Evolutionary conservation across 208 protist genomes (phyloP), one percentile per base, ranked within the genome.

Genomic region (Trypanosoma platydactyli): DNA sequence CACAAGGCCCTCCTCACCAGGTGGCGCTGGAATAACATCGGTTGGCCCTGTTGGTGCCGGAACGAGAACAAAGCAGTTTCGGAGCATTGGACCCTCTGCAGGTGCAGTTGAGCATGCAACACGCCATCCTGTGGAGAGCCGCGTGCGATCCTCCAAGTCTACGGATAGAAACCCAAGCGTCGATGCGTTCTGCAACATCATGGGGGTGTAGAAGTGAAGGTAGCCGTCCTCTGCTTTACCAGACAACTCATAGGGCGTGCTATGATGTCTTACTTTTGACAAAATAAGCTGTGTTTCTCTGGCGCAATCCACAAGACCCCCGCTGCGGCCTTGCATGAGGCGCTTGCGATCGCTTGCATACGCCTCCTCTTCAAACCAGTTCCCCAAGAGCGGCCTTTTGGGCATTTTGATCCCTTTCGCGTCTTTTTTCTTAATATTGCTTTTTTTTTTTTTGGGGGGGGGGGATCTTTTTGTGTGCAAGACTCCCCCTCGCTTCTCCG

Each of bases 311-410:
- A 92, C 80, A 33, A 84, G 35, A 9, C 76, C 83, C 25, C 89
- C 86, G 22, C 73, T 66, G 55, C 75, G 72, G 40, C 81, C 80
- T 45, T 94, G 73, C 76, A 91, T 86, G n/a, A 95, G 83, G 16
- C 75, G 80, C 59, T 75, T 78, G 45, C 83, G 80, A 44, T 93
- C 87, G 5, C 74, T 73, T 55, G 81, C 71, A 61, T 92, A 94
- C 12, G 82, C 86, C 62, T 94, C 82, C 68, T 94, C 86, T 64
- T 95, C 88, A 57, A 85, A 87, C 88, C 90, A 94, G 66, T 95
- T 95, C 1, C 87, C 90, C 6, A 92, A 54, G 27, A 94, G 68
- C 13, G 85, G 62, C 66, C 74, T 73, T 51, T 71, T 79, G 11
- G 85, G 89, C 89, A 94, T 94, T 76, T 38, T 55, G 16, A n/a